Conservation (phyloP, 1,284 basidiomycete genomes). For the Cryptococcus sp. region DNA sequence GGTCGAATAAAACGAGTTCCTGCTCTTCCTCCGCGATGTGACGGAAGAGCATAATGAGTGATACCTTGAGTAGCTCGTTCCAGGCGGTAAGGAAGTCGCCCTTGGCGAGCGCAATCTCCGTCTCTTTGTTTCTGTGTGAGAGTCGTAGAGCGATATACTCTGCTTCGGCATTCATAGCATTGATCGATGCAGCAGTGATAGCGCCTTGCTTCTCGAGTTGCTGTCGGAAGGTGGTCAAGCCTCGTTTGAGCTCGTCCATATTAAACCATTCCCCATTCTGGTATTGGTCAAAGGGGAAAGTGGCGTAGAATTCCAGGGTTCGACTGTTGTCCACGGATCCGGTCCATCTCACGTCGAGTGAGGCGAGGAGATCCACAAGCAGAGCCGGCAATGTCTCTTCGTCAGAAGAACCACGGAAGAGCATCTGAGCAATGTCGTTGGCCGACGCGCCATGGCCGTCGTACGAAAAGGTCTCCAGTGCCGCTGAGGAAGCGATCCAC, state of each 20-base stretch:
- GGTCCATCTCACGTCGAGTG: conserved; percentile 82
- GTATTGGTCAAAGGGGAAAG: conserved; percentile 74
- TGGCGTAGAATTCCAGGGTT: conserved; percentile 65
- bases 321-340: conserved; percentile 62
- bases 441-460: conserved; percentile 75
- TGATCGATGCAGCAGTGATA: conserved; percentile 65
- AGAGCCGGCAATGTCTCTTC: conserved; percentile 65
- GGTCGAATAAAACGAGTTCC: conserved; percentile 83
- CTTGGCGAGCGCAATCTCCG: conserved; percentile 73
- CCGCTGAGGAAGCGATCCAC: conserved; percentile 81
- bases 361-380: conserved; percentile 83
- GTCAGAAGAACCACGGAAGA: conserved; percentile 64
- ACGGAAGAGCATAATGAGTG: conserved; percentile 79
- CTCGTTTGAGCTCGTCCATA: conserved; percentile 66
- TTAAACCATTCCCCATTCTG: conserved; percentile 76
- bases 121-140: conserved; percentile 80
- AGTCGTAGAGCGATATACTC: conserved; percentile 77
- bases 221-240: conserved; percentile 66
- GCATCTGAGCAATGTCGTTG: conserved; percentile 68
- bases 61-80: conserved; percentile 77
- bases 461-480: conserved; percentile 85
- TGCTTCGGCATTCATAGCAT: conserved; percentile 70
- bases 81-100: conserved; percentile 75
- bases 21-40: conserved; percentile 74
- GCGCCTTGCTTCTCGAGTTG: conserved; percentile 68